These are phyloP conservation scores for Gleditsia sinensis DNA, from an alignment of 306 rosid species.

Conservation along the genomic window DNA sequence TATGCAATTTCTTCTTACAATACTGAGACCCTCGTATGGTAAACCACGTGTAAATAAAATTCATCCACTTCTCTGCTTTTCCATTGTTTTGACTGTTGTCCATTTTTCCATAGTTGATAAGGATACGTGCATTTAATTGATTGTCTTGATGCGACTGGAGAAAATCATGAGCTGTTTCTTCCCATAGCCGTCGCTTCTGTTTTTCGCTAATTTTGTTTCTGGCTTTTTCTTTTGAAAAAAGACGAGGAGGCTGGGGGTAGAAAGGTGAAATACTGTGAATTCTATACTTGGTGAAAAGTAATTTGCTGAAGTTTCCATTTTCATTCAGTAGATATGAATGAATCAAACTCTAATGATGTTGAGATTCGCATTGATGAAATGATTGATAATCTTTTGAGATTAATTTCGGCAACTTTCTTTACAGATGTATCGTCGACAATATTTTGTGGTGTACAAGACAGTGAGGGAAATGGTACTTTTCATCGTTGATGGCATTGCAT, in stretches of 20 bases:
- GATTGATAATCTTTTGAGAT: conserved; percentile 7
- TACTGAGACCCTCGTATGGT: too few species aligned
- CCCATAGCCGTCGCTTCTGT: neutral
- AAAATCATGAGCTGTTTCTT: conserved; percentile 8
- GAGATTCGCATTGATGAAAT: neutral
- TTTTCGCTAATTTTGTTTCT: neutral
- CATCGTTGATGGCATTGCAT: conserved; percentile 23
- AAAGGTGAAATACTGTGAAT: neutral
- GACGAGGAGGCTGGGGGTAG: neutral
- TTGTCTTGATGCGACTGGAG: neutral
- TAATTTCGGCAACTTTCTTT: neutral
- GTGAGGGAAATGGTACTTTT: conserved; percentile 2
- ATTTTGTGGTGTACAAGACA: conserved; percentile 1
- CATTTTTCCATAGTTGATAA: neutral
- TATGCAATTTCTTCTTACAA: neutral
- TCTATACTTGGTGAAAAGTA: neutral
- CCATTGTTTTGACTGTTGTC: neutral
- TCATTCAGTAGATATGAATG: conserved; percentile 19
- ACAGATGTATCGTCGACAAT: neutral
- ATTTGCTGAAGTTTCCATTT: neutral
- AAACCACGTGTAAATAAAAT: neutral
- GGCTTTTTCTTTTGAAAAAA: neutral
- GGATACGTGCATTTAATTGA: neutral
- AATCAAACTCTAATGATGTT: conserved; percentile 8
- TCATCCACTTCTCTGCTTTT: neutral